phyloP scores from a whole-genome alignment of 495 filamentous ascomycete species.

The Hypoxylon fuscum region DNA sequence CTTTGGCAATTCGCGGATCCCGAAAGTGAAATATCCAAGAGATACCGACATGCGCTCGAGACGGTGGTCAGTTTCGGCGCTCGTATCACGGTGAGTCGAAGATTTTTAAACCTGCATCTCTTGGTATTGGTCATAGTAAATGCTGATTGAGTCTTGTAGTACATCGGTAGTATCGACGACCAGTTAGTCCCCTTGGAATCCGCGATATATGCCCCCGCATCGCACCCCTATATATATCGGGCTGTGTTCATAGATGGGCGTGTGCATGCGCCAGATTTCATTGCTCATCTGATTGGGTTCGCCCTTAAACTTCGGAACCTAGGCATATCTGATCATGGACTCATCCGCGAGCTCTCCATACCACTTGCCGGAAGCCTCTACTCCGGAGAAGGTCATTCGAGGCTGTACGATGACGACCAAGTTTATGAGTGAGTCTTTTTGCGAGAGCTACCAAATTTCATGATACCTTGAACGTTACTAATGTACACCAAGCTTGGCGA shows the following conservation, averaged over 20 bases:
- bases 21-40: conserved; percentile 80
- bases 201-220: conserved; percentile 80
- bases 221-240: conserved; percentile 91
- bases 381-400: conserved; percentile 89
- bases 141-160: conserved; percentile 30
- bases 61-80: conserved; percentile 78
- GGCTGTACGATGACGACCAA: conserved; percentile 88
- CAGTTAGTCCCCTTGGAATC: conserved; percentile 88
- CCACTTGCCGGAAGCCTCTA: conserved; percentile 93
- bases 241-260: conserved; percentile 95
- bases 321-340: conserved; percentile 89
- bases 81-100: conserved; percentile 66
- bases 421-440: conserved; percentile 76
- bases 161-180: conserved; percentile 91
- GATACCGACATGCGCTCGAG: conserved; percentile 79
- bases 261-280: conserved; percentile 91
- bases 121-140: not conserved
- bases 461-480: conserved; percentile 30
- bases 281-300: conserved; percentile 92
- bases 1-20: conserved; percentile 90
- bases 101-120: not conserved
- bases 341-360: conserved; percentile 87
- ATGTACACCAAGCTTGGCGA: conserved; percentile 67
- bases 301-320: conserved; percentile 92
- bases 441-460: not conserved